A percentile compares a stretch with the other conserved stretches of the same genome.
Conservation (phyloP, 306 rosid genomes). For the Hylodesmum podocarpum region DNA sequence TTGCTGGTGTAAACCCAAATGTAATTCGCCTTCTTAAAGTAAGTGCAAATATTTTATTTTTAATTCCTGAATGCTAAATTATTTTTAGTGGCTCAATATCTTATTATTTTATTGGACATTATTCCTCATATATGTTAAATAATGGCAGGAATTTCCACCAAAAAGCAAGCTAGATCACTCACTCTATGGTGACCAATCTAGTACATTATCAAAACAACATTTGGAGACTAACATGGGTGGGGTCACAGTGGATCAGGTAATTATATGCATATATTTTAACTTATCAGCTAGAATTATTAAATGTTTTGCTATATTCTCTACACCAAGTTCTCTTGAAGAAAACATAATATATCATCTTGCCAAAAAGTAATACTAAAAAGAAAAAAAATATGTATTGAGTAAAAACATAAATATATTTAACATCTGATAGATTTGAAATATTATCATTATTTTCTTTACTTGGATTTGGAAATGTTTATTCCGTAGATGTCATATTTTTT, state of each 20-base stretch:
- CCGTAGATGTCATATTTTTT: neutral
- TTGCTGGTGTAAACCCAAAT: conserved; percentile 82
- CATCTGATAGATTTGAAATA: no score
- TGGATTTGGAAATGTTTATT: no score
- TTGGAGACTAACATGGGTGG: conserved; percentile 47
- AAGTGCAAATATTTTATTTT: no score
- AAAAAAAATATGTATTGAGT: no score
- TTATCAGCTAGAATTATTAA: neutral
- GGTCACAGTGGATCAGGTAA: conserved; percentile 30
- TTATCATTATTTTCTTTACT: no score
- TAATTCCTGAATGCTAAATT: no score
- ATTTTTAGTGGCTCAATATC: no score
- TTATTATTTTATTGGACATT: no score
- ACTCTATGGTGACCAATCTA: conserved; percentile 58
- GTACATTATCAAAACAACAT: conserved; percentile 47
- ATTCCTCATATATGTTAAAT: neutral
- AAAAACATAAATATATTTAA: no score
- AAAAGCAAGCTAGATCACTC: conserved; percentile 50
- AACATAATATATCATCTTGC: no score
- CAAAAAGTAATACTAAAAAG: no score
- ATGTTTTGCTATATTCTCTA: neutral
- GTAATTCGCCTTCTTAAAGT: conserved; percentile 38
- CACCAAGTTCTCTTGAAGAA: no score
- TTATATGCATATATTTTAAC: neutral
- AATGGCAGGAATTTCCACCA: conserved; percentile 65